Conservation (phyloP, 345 rosid species). For the Theobroma cacao region DNA sequence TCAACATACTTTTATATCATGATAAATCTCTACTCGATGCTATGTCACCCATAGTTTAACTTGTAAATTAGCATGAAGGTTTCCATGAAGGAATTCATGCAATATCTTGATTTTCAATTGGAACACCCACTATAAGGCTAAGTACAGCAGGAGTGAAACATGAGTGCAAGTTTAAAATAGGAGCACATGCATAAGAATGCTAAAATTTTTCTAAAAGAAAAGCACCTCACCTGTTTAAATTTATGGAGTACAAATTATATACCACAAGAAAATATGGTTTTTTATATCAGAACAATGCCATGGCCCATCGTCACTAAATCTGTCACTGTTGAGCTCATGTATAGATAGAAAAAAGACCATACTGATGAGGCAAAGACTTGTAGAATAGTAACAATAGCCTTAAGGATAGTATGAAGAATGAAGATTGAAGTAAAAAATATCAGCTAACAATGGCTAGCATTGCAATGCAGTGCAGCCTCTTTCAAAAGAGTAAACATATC, state of each 20-base stretch:
- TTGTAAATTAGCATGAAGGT: not conserved
- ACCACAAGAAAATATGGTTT: no score
- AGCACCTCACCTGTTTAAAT: no score
- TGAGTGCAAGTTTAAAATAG: not conserved
- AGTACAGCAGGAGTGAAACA: not conserved
- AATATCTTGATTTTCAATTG: not conserved
- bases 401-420: not conserved
- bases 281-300: not conserved
- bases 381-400: not conserved
- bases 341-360: not conserved
- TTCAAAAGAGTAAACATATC: no score
- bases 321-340: not conserved
- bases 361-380: not conserved
- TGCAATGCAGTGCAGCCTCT: no score
- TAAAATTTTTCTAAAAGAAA: not conserved
- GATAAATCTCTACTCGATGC: not conserved
- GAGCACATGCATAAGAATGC: not conserved
- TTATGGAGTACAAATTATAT: no score
- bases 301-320: not conserved
- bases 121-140: not conserved
- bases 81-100: not conserved
- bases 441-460: not conserved
- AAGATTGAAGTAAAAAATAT: no score
- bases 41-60: not conserved
- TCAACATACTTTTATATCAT: not conserved